Base-by-base conservation (phyloP, 179 eudicot species). In the Silene vulgaris region DNA sequence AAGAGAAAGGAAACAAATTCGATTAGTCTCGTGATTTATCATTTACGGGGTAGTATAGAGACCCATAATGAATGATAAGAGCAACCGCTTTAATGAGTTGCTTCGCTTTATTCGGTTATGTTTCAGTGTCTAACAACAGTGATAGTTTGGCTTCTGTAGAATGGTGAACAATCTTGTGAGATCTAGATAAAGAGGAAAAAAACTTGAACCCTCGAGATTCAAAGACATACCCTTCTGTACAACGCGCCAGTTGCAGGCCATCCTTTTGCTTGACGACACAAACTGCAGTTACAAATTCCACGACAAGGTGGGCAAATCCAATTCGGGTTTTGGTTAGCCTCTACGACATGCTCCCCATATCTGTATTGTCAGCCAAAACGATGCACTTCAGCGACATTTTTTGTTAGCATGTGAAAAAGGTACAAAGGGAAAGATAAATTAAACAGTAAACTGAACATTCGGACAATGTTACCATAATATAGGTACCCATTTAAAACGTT, bases 211-310 rank as follows among this genome's bases (percentile, higher is more conserved):
- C 23, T 19, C 9, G 17, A 72, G 69, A 48, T 66, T 45, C 9
- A 28, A 60, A 63, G 23, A 30, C 43, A 59, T 71, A 85, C 98
- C 91, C 79, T 91, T 78, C 60, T 86, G 79, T 90, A 91, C 28
- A 91, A 81, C 52, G 78, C 0, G 32, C 94, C 96, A 54, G 98
- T 94, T 29, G 97, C 91, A 77, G 88, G 50, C 98, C 96, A 90
- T 74, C 98, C 98, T 86, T 86, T 94, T 62, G 92, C 96, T 65
- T 89, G 82, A 76, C 98, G 82, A 78, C 98, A 92, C 86, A 94
- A 85, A 77, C 98, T 94, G 86, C 98, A 94, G 87, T 92, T 94
- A 75, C 98, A 94, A 72, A 94, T 94, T 82, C 92, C 98, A 62
- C 98, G 94, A 77, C 97, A 94, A 30, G 84, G 91, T 6, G 97